Conservation (phyloP, 2,329 filamentous ascomycete genomes). For the Fusarium hainanense region DNA sequence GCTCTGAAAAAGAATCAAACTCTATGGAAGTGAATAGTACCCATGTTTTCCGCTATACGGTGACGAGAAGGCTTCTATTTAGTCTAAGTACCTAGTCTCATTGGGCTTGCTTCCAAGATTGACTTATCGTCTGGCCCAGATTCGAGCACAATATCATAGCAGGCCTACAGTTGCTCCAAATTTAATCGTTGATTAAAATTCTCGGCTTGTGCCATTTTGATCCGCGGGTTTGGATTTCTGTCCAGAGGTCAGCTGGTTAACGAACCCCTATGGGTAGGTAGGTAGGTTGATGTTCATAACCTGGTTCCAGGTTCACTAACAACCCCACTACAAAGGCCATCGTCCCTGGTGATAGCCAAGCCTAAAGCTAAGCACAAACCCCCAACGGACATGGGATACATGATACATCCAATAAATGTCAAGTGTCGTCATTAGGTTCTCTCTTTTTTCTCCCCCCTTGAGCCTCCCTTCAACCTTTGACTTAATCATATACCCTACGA, state of each 20-base stretch:
- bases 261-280: not conserved
- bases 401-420: slow-evolving; percentile 14
- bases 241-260: not conserved
- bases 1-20: not conserved
- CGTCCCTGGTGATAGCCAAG: slow-evolving; percentile 20
- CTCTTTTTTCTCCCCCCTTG: not conserved
- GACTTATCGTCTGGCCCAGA: not conserved
- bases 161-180: not conserved
- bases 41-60: not conserved
- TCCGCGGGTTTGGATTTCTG: no score
- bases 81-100: not conserved
- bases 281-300: not conserved
- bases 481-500: not conserved
- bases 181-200: not conserved
- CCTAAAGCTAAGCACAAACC: not conserved
- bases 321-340: slow-evolving; percentile 9
- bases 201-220: not conserved
- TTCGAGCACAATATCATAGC: not conserved
- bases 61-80: not conserved
- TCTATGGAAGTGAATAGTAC: not conserved
- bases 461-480: slow-evolving; percentile 3
- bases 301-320: not conserved
- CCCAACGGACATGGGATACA: slow-evolving; percentile 5
- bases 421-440: slow-evolving; percentile 31
- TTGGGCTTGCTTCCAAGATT: not conserved